Base-by-base conservation (phyloP, 768 basidiomycete genomes). In the Tricholoma flavovirens region DNA sequence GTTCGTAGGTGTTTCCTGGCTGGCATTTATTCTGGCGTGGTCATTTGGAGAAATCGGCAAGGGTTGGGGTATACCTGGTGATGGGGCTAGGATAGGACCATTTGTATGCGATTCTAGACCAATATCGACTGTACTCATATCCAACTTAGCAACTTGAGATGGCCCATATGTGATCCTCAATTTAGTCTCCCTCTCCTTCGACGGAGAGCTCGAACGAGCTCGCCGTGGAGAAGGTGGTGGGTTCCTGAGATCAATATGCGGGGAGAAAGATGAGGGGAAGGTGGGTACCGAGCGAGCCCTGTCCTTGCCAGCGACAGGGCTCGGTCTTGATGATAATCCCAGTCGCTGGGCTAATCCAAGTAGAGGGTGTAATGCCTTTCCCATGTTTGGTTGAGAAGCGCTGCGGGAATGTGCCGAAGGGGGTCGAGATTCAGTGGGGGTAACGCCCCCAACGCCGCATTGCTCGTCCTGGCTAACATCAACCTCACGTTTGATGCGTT, bases 271-370 rank as follows among this genome's bases (percentile, higher is more conserved):
- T 10, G 69, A 57, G 32, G 71, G 65, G 51, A 77, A 77, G 32
- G 77, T 55, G 14, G 78, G 78, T 2, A 81, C 77, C 32, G 78
- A 80, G 46, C 71, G 75, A 4, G 79, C 77, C 56, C 79, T 72
- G 46, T 64, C 66, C 58, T 69, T 74, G 33, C 62, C 56, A 9
- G 68, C 53, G 30, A 45, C 26, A 10, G 51, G 55, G 43, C 61
- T 32, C 55, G 51, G 21, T 53, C 60, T 43, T 56, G 62, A 22
- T 62, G 58, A 29, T 59, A 58, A 51, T 60, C 63, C 51, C 57
- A 56, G 55, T 63, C 66, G 38, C 60, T 59, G 29, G 3, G 33
- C 35, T 17, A 40, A 48, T 11, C 49, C 10, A 69, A 69, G 50
- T 70, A 68, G 54, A 26, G 62, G 57, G 3, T 55, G 56, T 15